Evolutionary conservation across 371 early-diverging fungal genomes (phyloP), one percentile per base, ranked within the genome.

Genomic region (Vittaforma corneae): DNA sequence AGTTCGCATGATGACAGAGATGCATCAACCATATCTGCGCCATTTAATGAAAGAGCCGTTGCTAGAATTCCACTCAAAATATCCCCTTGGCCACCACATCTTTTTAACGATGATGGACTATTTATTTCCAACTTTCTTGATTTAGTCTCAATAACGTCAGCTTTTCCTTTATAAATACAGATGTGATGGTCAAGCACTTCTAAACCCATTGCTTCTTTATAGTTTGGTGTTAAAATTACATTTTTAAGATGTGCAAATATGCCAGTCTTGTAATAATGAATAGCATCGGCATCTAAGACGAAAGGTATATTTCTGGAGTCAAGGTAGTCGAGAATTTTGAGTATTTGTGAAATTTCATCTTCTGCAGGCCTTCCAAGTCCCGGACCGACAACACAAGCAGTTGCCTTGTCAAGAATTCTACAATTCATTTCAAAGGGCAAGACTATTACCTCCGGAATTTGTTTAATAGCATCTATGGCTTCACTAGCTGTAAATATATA

Each of bases 51-150:
- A n/a, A 75, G 24, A 18, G 62, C 26, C 2, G 71, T 48, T 22
- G 87, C 88, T 28, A 91, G 67, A 6, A 85, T 71, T 1, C 97
- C 97, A 16, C 87, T 80, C 24, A 94, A 79, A n/a, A 96, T 80
- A 77, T 96, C 97, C 14, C 97, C 97, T 76, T 92, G 94, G 3
- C 97, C 95, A 14, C 95, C 93, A 71, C 90, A 89, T n/a, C 97
- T 81, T 63, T 91, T 86, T 32, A 85, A 75, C 1, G 88, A 86
- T 18, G 88, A 88, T 69, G 80, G 53, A 82, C 82, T 58, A 9
- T 38, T 20, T 22, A 71, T 28, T 5, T 26, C 38, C 5, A 54
- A 48, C 30, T 57, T 35, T 9, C 6, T 53, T 37, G 58, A 53
- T 14, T 45, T 45, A 47, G 26, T 53, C 32, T 35, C 76, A 38